phyloP scores from a whole-genome alignment of 169 alveolate genomes.

The Plasmodium vinckei region DNA sequence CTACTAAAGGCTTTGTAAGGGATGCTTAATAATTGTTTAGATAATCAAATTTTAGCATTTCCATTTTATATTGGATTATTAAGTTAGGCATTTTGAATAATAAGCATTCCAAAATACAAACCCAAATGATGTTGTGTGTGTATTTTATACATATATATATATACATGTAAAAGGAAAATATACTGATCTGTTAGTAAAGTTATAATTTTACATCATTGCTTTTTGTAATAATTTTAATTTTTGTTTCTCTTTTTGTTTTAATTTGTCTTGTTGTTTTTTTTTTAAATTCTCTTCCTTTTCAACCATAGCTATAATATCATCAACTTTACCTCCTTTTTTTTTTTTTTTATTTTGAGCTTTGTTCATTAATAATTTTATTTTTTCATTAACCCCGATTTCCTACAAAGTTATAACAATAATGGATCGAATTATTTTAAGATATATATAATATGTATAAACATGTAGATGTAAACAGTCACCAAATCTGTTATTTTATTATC shows the following conservation, averaged over 20 bases:
- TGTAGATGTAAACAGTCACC: not conserved
- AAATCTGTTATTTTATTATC: not conserved
- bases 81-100: too few species aligned
- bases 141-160: too few species aligned
- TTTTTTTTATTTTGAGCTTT: slow-evolving; percentile 17
- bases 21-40: too few species aligned
- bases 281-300: slow-evolving; percentile 56
- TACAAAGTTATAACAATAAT: not conserved
- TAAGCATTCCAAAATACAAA: too few species aligned
- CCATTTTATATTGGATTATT: too few species aligned
- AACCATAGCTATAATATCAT: slow-evolving; percentile 58
- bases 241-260: slow-evolving; percentile 47
- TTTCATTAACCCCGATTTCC: slow-evolving; percentile 39
- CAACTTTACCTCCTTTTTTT: slow-evolving; percentile 41
- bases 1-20: too few species aligned
- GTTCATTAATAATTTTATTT: slow-evolving; percentile 25
- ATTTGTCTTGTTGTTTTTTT: slow-evolving; percentile 30
- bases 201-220: too few species aligned
- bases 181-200: too few species aligned
- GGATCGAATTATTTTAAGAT: not conserved
- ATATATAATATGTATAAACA: not conserved
- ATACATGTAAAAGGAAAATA: too few species aligned
- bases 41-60: too few species aligned
- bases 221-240: slow-evolving; percentile 36
- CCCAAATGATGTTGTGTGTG: too few species aligned